Percentiles rank a stretch among this genome's conserved stretches.
Conservation (phyloP, 768 basidiomycete genomes). For the Austroboletus festivus region DNA sequence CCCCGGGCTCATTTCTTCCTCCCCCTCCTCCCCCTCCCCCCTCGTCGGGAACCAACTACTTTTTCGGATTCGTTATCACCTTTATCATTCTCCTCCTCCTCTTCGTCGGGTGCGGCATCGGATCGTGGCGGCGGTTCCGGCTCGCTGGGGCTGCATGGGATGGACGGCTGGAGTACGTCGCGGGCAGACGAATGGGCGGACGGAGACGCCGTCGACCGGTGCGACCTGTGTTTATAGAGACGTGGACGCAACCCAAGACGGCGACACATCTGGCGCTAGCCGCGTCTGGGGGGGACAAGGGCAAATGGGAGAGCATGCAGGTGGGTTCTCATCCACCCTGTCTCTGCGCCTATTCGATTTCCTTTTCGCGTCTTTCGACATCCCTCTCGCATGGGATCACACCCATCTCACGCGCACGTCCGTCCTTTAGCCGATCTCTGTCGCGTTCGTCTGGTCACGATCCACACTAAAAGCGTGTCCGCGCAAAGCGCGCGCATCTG, state of each 20-base stretch:
- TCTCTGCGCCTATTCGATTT: neutral
- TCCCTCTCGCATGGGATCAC: too few relatives aligned
- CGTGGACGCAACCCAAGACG: slow-evolving; percentile 11
- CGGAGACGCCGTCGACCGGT: slow-evolving; percentile 19
- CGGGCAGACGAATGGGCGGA: slow-evolving; percentile 6
- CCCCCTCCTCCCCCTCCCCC: neutral
- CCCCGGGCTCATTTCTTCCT: too few relatives aligned
- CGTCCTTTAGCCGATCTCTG: slow-evolving; percentile 22
- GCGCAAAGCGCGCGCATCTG: neutral
- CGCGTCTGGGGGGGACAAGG: neutral
- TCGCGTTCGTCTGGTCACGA: slow-evolving; percentile 17
- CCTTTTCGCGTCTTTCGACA: too few relatives aligned
- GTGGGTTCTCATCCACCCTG: slow-evolving; percentile 11
- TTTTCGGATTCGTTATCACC: slow-evolving; percentile 34
- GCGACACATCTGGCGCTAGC: neutral
- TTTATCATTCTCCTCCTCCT: slow-evolving; percentile 40
- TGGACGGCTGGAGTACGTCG: slow-evolving; percentile 14
- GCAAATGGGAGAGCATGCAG: slow-evolving; percentile 21
- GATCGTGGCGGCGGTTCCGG: slow-evolving; percentile 40
- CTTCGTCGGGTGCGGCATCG: slow-evolving; percentile 50
- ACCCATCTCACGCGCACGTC: too few relatives aligned
- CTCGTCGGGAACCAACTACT: slow-evolving; percentile 25
- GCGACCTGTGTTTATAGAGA: slow-evolving; percentile 19
- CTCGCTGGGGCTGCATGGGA: slow-evolving; percentile 21
- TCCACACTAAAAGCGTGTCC: neutral